Base-by-base conservation (phyloP, 345 rosid species). In the Gossypium herbaceum region DNA sequence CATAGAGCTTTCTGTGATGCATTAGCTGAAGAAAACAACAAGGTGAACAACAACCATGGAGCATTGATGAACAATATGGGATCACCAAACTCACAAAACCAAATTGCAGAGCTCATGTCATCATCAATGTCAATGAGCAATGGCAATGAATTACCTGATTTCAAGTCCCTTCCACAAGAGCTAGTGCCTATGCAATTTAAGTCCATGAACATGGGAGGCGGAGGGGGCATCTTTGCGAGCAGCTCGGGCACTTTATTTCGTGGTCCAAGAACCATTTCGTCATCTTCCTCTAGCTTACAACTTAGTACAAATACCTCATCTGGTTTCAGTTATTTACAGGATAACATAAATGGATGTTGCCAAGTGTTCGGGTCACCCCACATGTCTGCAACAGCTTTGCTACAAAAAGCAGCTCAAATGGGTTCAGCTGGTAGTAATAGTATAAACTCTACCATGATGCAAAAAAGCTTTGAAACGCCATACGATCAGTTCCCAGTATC, bases 1-100 rank as follows among this genome's bases (percentile, higher is more conserved):
- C 94, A 88, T 76, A 84, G 94, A 66, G 94, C 94, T 2, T 90
- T 90, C 69, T 90, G 94, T 34, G 94, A 90, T 45, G 94, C 94
- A 50, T 65, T 90, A 47, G 86, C 94, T 2, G 92, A 90, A 81
- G 94, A 90, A 69, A 90, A 90, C 85, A 90, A 76, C 84, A 87
- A 88, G 82, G 87, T 88, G 65, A 90, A 34, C 41, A 34, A 34
- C 41, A 34, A 87, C 85, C 89, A 88, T 81, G 88, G 81, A 54
- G 55, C 19, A 54, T 66, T 81, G 27, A 81, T 82, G 75, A 29
- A 76, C 75, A 73, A 69, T 70, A 72, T 66, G 10, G 77, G 77
- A 57, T 71, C 79, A 25, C 1, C 59, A 24, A 82, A 83, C 76
- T 44, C 83, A 19, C 86, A 79, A 71, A 74, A 75, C 75, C 89